Base-by-base conservation (phyloP, 2,329 filamentous ascomycete species). In the Botrytis tulipae region DNA sequence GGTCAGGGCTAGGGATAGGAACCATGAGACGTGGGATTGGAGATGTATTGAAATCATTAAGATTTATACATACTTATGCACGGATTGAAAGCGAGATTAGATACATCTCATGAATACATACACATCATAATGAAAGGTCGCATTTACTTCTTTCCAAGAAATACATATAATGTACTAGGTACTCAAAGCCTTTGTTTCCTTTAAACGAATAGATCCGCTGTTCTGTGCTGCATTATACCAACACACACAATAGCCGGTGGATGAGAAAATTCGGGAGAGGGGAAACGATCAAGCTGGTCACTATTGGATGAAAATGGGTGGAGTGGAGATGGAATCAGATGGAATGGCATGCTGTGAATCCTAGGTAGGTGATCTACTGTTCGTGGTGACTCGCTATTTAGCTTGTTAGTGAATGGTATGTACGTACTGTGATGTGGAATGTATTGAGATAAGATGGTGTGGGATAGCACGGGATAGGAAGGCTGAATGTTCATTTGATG, bases 351-450 rank as follows among this genome's bases (percentile, higher is more conserved):
- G 2, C 6, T n/a, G 25, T n/a, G 12, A 54, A 54, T 54, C 4
- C 9, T 16, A 10, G 46, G 12, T 51, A 14, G 10, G 4, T 6
- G 14, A n/a, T 0, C 1, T 14, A 14, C 10, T n/a, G 1, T 10
- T 51, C 4, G 4, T 51, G 10, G 25, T n/a, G 48, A 54, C 25
- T 16, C 7, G 48, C 25, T n/a, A n/a, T 54, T n/a, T 7, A n/a
- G 12, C n/a, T 12, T n/a, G 25, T n/a, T 4, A 1, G 48, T 16
- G 48, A n/a, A n/a, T n/a, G 12, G 1, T 4, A 35, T 5, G 35
- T 35, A 16, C 35, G 35, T 35, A 16, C 1, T 16, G 12, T 7
- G 0, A 3, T 3, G 12, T n/a, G 25, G 25, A 51, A 14, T 25
- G 22, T 9, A 25, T 25, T 25, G 10, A 35, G 46, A 12, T 51